Evolutionary conservation across 2,329 filamentous ascomycete genomes (phyloP).

Genomic region (Monosporascus sp.): DNA sequence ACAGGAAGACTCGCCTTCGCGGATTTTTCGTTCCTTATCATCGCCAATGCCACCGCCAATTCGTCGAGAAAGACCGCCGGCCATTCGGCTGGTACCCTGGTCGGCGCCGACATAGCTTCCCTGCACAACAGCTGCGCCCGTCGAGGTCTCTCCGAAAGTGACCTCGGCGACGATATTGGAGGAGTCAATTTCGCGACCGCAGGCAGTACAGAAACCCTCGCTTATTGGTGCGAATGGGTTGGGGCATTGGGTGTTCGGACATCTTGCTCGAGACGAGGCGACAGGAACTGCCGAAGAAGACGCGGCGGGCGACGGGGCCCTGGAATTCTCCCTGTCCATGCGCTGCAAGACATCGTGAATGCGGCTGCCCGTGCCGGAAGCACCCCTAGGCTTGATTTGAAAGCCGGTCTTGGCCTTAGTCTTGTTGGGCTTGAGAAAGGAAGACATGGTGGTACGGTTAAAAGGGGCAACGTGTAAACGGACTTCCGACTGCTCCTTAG

Average conservation of each 20-base stretch:
- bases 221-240: constrained; percentile 50
- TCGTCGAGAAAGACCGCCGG: constrained; percentile 57
- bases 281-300: constrained; percentile 17
- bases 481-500: background rate
- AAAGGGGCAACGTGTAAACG: constrained; percentile 3
- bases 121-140: constrained; percentile 83
- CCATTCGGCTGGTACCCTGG: constrained; percentile 70
- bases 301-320: constrained; percentile 12
- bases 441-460: constrained; percentile 35
- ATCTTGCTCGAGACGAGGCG: constrained; percentile 36
- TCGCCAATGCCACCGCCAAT: constrained; percentile 51
- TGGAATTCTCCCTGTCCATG: constrained; percentile 19
- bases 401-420: constrained; percentile 25
- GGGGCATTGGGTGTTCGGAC: constrained; percentile 56
- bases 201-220: constrained; percentile 71
- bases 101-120: constrained; percentile 83
- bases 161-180: constrained; percentile 90
- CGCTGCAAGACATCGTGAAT: constrained; percentile 38
- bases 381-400: constrained; percentile 37
- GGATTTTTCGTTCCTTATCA: constrained; percentile 54
- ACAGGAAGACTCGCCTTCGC: constrained; percentile 32
- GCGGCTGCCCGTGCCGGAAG: constrained; percentile 42
- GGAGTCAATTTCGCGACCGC: constrained; percentile 79
- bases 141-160: constrained; percentile 80
- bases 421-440: constrained; percentile 39